Base-by-base conservation (phyloP, 345 rosid species). In the Euphorbia pulcherrima region DNA sequence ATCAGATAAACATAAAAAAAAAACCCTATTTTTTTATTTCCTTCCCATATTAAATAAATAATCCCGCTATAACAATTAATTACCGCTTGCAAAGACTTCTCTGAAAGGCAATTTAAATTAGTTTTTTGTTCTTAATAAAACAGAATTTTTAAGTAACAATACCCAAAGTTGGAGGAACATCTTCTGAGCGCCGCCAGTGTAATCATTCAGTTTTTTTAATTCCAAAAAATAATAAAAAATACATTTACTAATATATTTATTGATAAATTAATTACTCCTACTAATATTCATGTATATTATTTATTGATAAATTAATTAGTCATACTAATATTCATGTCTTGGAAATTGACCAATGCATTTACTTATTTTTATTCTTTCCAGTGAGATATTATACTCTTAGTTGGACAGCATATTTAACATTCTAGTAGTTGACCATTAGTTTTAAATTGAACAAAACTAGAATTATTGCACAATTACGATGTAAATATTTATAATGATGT, bases 101-200 rank as follows among this genome's bases (percentile, higher is more conserved):
- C 56, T 40, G 17, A 54, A 69, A 69, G 29, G 62, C 29, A 54
- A 60, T 47, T 14, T 59, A 62, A 68, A 65, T 47, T 28, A 27
- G 35, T 21, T 44, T 44, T 4, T 44, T 12, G 12, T 44, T 18
- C 47, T 41, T 14, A 41, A 12, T 6, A 41, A 41, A 7, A 7
- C 12, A 6, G 47, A 41, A 10, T 41, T 11, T 5, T 55, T 24
- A 58, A 37, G 35, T 13, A 69, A 67, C 73, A 27, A 17, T 51
- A 68, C 39, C 79, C 78, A 68, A 75, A 78, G 74, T 46, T 20
- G 85, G 83, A 85, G 85, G 72, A 81, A 83, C 89, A 85, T 40
- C 3, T 75, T 85, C 87, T 83, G 89, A 75, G 78, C 76, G 78
- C 82, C 85, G 83, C 86, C 87, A 81, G 89, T 72, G 83, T 81